Evolutionary conservation across 495 filamentous ascomycete species (phyloP).

Genomic region (Penicillium salamii): DNA sequence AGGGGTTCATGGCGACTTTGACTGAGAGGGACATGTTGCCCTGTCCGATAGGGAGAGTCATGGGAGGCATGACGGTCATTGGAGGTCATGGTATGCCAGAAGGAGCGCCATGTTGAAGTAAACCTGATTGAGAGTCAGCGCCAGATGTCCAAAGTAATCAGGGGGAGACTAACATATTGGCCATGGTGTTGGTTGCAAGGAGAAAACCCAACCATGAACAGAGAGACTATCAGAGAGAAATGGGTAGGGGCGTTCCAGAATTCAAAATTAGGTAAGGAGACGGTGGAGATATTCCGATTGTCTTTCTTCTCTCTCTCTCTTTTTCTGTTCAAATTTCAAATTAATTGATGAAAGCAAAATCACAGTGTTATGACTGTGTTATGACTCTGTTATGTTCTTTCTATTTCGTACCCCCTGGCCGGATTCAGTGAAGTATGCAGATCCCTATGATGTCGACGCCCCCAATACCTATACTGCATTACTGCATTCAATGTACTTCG

Average conservation of each 20-base stretch:
- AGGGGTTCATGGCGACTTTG: constrained; percentile 68
- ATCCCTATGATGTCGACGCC: constrained; percentile 25
- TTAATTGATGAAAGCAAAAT: background rate
- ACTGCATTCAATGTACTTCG: constrained; percentile 4
- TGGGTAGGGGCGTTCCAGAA: constrained; percentile 3
- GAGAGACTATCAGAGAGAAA: background rate
- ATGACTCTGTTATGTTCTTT: constrained; percentile 1
- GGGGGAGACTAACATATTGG: constrained; percentile 22
- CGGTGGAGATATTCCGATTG: constrained; percentile 9
- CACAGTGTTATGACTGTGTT: background rate
- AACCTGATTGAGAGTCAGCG: constrained; percentile 44
- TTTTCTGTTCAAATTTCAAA: background rate
- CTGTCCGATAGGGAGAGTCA: constrained; percentile 83
- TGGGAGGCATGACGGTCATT: constrained; percentile 74
- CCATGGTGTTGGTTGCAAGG: constrained; percentile 17
- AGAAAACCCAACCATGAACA: constrained; percentile 1
- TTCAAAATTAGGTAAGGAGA: constrained; percentile 12
- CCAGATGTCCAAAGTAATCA: background rate
- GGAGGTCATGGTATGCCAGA: constrained; percentile 96
- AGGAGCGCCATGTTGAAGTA: constrained; percentile 64
- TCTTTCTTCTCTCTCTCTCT: constrained; percentile 6
- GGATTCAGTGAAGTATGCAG: constrained; percentile 28
- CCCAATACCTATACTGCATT: background rate
- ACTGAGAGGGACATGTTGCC: constrained; percentile 74
- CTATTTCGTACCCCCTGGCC: constrained; percentile 17